These are phyloP conservation scores for Aspergillus incahuasiensis DNA, from an alignment of 495 filamentous ascomycete genomes.

Conservation along the genomic window DNA sequence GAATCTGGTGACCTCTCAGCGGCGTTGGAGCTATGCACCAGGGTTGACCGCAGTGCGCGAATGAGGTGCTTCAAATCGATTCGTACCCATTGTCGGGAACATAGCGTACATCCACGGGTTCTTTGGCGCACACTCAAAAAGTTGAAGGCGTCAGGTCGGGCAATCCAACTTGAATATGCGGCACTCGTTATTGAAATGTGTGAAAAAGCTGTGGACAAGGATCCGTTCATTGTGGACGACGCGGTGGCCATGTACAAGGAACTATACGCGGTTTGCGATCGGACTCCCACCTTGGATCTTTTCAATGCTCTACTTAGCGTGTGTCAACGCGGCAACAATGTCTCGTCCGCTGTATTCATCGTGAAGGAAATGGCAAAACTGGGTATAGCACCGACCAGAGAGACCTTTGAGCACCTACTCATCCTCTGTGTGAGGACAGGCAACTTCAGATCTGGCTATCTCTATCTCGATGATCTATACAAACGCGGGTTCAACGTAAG, in stretches of 20 bases:
- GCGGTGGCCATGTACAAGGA: slow-evolving; percentile 69
- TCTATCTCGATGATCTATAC: slow-evolving; percentile 37
- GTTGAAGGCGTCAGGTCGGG: slow-evolving; percentile 32
- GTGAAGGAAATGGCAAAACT: slow-evolving; percentile 69
- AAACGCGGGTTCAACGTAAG: slow-evolving; percentile 24
- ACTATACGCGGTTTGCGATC: slow-evolving; percentile 62
- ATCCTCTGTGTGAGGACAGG: slow-evolving; percentile 53
- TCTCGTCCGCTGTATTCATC: slow-evolving; percentile 61
- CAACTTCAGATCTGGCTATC: slow-evolving; percentile 36
- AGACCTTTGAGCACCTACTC: slow-evolving; percentile 67
- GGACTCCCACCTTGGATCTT: slow-evolving; percentile 42
- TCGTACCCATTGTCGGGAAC: slow-evolving; percentile 35
- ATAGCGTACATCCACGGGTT: slow-evolving; percentile 27
- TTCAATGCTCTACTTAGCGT: slow-evolving; percentile 66
- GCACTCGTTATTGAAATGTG: slow-evolving; percentile 31
- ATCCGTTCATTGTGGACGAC: slow-evolving; percentile 32
- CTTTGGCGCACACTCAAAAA: slow-evolving; percentile 52
- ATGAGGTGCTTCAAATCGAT: slow-evolving; percentile 45
- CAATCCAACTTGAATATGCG: slow-evolving; percentile 31
- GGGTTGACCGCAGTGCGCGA: slow-evolving; percentile 42
- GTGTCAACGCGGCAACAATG: slow-evolving; percentile 46
- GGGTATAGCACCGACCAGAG: slow-evolving; percentile 50
- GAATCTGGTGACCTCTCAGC: slow-evolving; percentile 47
- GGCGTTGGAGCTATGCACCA: slow-evolving; percentile 47
- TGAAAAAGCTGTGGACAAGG: slow-evolving; percentile 22